Evolutionary conservation across 1,139 yeast species (phyloP).

Genomic region (Pichia sp.): DNA sequence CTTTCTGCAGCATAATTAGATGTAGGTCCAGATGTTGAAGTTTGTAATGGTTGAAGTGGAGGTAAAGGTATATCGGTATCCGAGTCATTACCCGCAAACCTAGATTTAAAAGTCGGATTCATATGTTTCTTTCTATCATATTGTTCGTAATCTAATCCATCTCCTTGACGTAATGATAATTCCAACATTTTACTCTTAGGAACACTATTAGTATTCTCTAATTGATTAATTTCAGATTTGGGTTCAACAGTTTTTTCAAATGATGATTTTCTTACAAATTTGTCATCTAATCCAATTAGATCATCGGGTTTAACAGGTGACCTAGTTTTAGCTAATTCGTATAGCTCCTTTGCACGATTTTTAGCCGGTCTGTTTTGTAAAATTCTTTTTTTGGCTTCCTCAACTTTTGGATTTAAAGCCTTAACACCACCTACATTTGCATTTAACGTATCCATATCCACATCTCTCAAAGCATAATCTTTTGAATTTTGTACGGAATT

Average conservation of each 20-base stretch:
- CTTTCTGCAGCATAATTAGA: not conserved
- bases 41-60: constrained; percentile 14
- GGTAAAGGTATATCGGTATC: constrained; percentile 32
- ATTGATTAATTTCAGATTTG: constrained; percentile 11
- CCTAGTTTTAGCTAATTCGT: constrained; percentile 34
- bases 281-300: constrained; percentile 12
- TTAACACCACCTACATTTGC: constrained; percentile 7
- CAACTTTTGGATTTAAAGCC: constrained; percentile 17
- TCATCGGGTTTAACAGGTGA: constrained; percentile 13
- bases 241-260: constrained; percentile 40
- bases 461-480: not conserved
- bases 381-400: constrained; percentile 16
- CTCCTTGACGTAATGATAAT: constrained; percentile 24
- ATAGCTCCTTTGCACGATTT: constrained; percentile 35
- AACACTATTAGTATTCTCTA: not conserved
- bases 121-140: constrained; percentile 6
- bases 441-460: not conserved
- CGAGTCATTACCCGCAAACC: constrained; percentile 54
- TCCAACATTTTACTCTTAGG: constrained; percentile 13
- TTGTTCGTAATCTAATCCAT: constrained; percentile 9
- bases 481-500: not conserved
- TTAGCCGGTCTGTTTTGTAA: constrained; percentile 26
- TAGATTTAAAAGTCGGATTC: constrained; percentile 33
- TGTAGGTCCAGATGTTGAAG: not conserved
- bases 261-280: constrained; percentile 38